Evolutionary conservation across 768 basidiomycete genomes (phyloP).

Genomic region (Leccinum rimulosum): DNA sequence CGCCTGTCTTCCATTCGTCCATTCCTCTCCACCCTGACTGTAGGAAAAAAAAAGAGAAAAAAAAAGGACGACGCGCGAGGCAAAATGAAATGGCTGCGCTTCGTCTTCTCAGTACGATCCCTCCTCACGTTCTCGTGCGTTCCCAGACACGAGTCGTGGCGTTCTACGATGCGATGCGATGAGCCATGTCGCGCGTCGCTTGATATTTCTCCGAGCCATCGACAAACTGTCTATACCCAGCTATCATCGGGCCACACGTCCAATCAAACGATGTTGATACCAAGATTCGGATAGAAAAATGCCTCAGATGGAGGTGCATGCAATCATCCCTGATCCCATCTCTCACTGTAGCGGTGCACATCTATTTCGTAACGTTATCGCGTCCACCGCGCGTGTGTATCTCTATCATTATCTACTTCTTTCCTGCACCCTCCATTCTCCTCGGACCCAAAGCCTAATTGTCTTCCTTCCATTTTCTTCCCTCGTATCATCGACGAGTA

Average conservation of each 20-base stretch:
- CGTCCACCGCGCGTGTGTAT: neutral
- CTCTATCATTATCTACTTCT: neutral
- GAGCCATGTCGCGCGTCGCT: neutral
- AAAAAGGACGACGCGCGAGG: neutral
- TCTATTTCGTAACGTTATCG: neutral
- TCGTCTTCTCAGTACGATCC: slow-evolving; percentile 2
- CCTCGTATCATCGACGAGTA: neutral
- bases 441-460: slow-evolving; percentile 17
- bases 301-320: neutral
- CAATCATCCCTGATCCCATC: slow-evolving; percentile 3
- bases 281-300: neutral
- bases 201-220: neutral
- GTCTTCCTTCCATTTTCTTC: neutral
- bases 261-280: neutral
- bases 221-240: neutral
- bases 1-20: neutral
- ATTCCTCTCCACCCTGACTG: neutral
- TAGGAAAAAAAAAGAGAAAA: neutral
- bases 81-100: neutral
- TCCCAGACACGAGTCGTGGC: slow-evolving; percentile 9
- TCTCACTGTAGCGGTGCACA: neutral
- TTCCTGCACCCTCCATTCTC: slow-evolving; percentile 3
- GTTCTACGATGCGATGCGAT: neutral
- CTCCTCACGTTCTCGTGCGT: neutral
- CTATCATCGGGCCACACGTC: neutral